Percentiles rank a stretch among this genome's conserved stretches.
phyloP scores from a whole-genome alignment of 306 rosid species.

The Castanospermum australe region DNA sequence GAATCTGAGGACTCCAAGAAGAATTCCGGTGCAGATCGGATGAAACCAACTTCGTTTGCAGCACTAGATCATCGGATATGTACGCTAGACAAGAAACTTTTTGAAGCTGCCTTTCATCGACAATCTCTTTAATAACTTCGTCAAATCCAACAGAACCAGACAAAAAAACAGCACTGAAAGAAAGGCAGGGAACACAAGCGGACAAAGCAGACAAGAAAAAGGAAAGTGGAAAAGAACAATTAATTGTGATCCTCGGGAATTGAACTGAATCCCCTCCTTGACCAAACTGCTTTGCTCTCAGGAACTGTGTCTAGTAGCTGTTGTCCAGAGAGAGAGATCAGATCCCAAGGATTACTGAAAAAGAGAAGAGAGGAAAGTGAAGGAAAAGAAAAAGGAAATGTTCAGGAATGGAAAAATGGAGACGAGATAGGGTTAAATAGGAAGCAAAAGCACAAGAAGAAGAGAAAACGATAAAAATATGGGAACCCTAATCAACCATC shows the following conservation, averaged over 20 bases:
- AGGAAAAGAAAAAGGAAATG: background rate
- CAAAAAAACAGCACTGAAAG: conserved; percentile 32
- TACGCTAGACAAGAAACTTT: background rate
- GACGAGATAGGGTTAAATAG: conserved; percentile 51
- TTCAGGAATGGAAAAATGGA: conserved; percentile 38
- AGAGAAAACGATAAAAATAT: conserved; percentile 34
- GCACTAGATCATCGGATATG: background rate
- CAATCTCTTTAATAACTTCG: conserved; percentile 12
- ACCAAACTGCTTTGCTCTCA: background rate
- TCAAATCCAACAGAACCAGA: conserved; percentile 33
- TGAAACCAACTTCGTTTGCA: conserved; percentile 26
- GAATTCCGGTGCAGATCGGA: conserved; percentile 40
- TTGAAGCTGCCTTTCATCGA: conserved; percentile 18
- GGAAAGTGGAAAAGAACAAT: conserved; percentile 8
- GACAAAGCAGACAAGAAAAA: conserved; percentile 27
- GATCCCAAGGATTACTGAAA: conserved; percentile 65
- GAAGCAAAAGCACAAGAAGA: conserved; percentile 20
- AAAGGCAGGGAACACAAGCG: conserved; percentile 7
- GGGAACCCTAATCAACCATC: conserved; percentile 59
- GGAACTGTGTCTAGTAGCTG: background rate
- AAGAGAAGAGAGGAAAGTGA: conserved; percentile 10
- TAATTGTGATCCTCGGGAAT: conserved; percentile 61
- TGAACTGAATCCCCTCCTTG: conserved; percentile 24
- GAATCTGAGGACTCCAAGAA: background rate
- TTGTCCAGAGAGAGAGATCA: conserved; percentile 35